These are phyloP conservation scores for Protomyces lactucae-debilis DNA, from an alignment of 1,139 yeast genomes.

Conservation along the genomic window DNA sequence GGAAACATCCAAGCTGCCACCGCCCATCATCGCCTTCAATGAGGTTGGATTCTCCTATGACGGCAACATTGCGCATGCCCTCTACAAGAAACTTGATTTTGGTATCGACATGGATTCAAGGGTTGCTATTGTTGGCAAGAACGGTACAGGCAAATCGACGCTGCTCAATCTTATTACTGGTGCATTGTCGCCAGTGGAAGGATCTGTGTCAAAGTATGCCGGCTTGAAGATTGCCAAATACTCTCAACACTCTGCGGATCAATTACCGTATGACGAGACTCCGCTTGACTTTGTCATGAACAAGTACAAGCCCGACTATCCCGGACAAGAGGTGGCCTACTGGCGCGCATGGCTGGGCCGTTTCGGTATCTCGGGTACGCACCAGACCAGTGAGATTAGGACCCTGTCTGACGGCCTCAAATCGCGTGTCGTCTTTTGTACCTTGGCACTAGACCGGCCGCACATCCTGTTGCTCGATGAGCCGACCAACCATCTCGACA, in stretches of 20 bases:
- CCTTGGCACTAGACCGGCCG: constrained; percentile 91
- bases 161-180: constrained; percentile 96
- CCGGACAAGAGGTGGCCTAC: constrained; percentile 88
- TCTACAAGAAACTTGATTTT: constrained; percentile 84
- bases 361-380: constrained; percentile 98
- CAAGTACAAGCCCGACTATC: constrained; percentile 50
- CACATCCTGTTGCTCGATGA: constrained; percentile 93
- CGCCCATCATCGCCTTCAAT: constrained; percentile 96
- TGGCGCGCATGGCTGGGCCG: constrained; percentile 99
- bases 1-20: constrained; percentile 94
- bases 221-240: constrained; percentile 97
- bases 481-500: constrained; percentile 99
- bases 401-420: constrained; percentile 98
- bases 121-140: constrained; percentile 96
- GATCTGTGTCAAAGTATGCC: constrained; percentile 95
- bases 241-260: constrained; percentile 98
- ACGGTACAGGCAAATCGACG: constrained; percentile 99
- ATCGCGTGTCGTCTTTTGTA: constrained; percentile 96
- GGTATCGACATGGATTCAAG: constrained; percentile 99
- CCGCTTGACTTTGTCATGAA: constrained; percentile 96
- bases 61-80: constrained; percentile 79
- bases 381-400: constrained; percentile 98
- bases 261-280: constrained; percentile 87
- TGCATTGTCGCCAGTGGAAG: constrained; percentile 67
- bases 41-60: constrained; percentile 79